Percentiles rank a stretch among this genome's conserved stretches.
Conservation (phyloP, 2,329 filamentous ascomycete genomes). For the Curvularia spicifera region DNA sequence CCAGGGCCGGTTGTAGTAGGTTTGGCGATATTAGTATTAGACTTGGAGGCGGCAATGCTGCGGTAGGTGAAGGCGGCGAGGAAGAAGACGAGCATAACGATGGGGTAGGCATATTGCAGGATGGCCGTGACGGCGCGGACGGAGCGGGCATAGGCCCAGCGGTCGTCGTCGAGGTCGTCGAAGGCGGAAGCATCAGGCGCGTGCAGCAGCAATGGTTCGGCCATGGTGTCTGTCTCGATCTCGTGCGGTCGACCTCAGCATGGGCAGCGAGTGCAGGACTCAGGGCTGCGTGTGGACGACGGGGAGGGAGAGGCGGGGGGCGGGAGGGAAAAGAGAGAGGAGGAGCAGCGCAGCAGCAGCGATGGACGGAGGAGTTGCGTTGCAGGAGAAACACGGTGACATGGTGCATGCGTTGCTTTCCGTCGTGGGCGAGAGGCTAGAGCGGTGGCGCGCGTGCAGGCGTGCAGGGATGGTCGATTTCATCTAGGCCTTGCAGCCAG, state of each 20-base stretch:
- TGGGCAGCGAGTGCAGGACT: slow-evolving; percentile 9
- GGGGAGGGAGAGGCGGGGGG: background rate
- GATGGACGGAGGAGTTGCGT: slow-evolving; percentile 7
- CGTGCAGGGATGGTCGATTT: slow-evolving; percentile 12
- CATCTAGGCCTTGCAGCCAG: slow-evolving; percentile 5
- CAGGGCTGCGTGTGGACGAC: slow-evolving; percentile 9
- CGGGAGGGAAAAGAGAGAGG: background rate
- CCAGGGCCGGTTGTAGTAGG: slow-evolving; percentile 74
- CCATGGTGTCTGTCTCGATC: slow-evolving; percentile 23
- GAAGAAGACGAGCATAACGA: slow-evolving; percentile 69
- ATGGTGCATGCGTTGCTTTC: slow-evolving; percentile 15
- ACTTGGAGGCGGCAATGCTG: slow-evolving; percentile 62
- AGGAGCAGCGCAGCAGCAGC: background rate
- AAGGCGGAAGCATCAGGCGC: slow-evolving; percentile 14
- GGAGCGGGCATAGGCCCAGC: slow-evolving; percentile 29
- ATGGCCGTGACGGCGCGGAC: slow-evolving; percentile 36
- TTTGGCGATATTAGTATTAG: slow-evolving; percentile 54
- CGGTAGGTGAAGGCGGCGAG: slow-evolving; percentile 66
- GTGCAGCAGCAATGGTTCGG: slow-evolving; percentile 21
- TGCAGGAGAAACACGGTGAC: slow-evolving; percentile 20
- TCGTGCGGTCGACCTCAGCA: slow-evolving; percentile 21
- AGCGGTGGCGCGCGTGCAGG: slow-evolving; percentile 20
- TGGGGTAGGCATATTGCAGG: slow-evolving; percentile 66
- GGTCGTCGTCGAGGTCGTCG: slow-evolving; percentile 22
- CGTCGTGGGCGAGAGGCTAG: slow-evolving; percentile 15